Conservation (phyloP, 2,329 filamentous ascomycete genomes). For the Penicillium sp. region DNA sequence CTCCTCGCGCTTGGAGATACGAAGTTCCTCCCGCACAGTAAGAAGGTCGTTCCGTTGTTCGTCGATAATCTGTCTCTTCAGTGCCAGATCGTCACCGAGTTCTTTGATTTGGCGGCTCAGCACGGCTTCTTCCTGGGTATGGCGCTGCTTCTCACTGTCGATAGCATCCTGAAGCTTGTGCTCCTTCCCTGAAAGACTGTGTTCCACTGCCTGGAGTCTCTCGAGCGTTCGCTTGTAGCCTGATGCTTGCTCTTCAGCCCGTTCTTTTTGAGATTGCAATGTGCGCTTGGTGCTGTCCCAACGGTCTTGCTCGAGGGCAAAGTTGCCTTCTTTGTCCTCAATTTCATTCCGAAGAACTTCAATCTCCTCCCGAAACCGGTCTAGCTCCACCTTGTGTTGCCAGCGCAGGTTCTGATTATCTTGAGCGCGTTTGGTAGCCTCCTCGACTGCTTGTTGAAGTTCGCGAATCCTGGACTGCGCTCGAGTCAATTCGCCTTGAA, state of each 20-base stretch:
- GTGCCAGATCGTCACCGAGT: constrained; percentile 69
- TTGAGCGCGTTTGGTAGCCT: constrained; percentile 58
- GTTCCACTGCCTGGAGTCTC: constrained; percentile 66
- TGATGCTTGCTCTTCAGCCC: constrained; percentile 66
- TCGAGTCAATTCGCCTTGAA: constrained; percentile 63
- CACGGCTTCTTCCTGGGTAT: constrained; percentile 69
- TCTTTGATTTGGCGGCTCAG: constrained; percentile 73
- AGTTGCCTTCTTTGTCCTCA: constrained; percentile 68
- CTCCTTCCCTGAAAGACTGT: constrained; percentile 67
- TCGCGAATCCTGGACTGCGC: constrained; percentile 40
- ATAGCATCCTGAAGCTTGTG: constrained; percentile 66
- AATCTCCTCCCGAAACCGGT: constrained; percentile 57
- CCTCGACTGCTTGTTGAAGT: constrained; percentile 49
- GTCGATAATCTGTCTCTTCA: constrained; percentile 65
- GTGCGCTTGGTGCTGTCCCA: constrained; percentile 69
- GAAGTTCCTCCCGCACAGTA: constrained; percentile 66
- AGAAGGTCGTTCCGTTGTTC: constrained; percentile 67
- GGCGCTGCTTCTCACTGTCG: constrained; percentile 69
- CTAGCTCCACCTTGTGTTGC: constrained; percentile 57
- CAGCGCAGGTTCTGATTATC: constrained; percentile 59
- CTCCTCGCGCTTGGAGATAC: constrained; percentile 65
- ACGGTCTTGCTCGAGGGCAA: constrained; percentile 69
- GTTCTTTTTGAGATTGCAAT: constrained; percentile 65
- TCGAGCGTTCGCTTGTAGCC: constrained; percentile 71
- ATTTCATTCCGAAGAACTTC: constrained; percentile 64